phyloP scores from a whole-genome alignment of 176 grass and related monocot genomes.

The Elymus sibiricus region DNA sequence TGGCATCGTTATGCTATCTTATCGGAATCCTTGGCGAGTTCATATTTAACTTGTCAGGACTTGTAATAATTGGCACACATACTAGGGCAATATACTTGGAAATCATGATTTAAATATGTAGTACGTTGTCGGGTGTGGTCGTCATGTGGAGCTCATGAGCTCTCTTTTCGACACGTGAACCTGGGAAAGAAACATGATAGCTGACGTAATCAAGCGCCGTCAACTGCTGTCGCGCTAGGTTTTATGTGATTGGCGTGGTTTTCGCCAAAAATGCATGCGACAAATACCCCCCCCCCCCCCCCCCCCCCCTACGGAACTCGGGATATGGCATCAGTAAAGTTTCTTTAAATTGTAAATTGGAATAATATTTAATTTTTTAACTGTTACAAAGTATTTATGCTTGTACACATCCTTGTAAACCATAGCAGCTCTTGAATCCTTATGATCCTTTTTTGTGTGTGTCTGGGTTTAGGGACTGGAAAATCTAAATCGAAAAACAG shows the following conservation, averaged over 20 bases:
- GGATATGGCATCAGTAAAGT: not conserved
- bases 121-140: not conserved
- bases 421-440: not conserved
- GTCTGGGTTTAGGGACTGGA: not conserved
- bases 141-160: not conserved
- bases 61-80: slow-evolving; percentile 17
- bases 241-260: slow-evolving; percentile 14
- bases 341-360: not conserved
- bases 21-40: not conserved
- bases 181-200: not conserved
- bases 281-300: not conserved
- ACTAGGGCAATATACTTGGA: not conserved
- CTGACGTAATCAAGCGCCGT: not conserved
- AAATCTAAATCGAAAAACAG: not conserved
- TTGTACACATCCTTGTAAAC: not conserved
- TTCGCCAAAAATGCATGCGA: not conserved
- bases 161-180: not conserved
- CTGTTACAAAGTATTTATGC: not conserved
- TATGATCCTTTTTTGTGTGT: not conserved
- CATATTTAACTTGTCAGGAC: not conserved
- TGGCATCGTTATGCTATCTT: not conserved
- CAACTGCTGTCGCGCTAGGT: not conserved
- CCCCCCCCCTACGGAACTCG: not conserved
- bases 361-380: not conserved
- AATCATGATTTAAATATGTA: slow-evolving; percentile 20